Conservation (phyloP, 345 rosid genomes). For the Hibiscus mutabilis region DNA sequence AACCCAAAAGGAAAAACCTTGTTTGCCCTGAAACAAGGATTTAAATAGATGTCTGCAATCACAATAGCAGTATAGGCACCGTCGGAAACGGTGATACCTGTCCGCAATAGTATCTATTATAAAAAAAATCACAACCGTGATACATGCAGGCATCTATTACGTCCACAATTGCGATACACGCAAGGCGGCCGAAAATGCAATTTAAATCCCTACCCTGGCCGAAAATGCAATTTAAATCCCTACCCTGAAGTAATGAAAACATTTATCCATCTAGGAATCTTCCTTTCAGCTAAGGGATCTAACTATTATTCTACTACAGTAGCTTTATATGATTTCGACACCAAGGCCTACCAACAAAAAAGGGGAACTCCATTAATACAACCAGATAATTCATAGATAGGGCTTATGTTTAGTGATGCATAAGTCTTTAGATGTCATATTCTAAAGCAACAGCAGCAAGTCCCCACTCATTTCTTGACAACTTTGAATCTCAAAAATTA, state of each 20-base stretch:
- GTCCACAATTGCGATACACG: no score
- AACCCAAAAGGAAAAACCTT: background rate
- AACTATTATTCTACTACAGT: background rate
- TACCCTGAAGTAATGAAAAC: background rate
- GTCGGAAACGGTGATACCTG: no score
- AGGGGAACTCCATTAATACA: background rate
- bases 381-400: background rate
- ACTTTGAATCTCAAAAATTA: background rate
- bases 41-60: no score
- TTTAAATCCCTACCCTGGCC: background rate
- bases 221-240: no score
- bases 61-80: no score
- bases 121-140: no score
- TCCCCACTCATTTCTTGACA: constrained; percentile 17
- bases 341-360: background rate
- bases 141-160: no score
- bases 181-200: no score
- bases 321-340: background rate
- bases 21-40: background rate
- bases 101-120: no score
- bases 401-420: background rate
- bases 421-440: constrained; percentile 15
- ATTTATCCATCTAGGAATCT: background rate
- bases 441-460: background rate
- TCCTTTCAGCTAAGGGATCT: background rate